A percentile compares a stretch with the other conserved stretches of the same genome.
phyloP scores from a whole-genome alignment of 495 filamentous ascomycete species.

The Daldinia decipiens region DNA sequence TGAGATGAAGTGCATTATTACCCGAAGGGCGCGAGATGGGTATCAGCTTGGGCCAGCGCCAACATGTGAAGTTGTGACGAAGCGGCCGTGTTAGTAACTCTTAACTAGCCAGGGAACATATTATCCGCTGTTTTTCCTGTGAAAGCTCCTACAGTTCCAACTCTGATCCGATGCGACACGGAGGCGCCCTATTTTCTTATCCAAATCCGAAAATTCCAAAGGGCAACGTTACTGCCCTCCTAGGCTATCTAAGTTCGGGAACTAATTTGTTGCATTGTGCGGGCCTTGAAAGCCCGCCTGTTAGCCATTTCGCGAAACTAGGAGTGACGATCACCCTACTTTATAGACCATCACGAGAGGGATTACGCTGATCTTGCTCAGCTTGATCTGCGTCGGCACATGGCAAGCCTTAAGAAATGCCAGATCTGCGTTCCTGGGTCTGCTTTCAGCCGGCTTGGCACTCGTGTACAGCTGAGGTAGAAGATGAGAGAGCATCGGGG shows the following conservation, averaged over 20 bases:
- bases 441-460: constrained; percentile 44
- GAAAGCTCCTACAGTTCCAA: constrained; percentile 3
- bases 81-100: not conserved
- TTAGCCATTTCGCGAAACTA: constrained; percentile 21
- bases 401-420: constrained; percentile 12
- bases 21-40: not conserved
- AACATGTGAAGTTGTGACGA: not conserved
- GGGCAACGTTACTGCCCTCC: constrained; percentile 25
- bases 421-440: constrained; percentile 21
- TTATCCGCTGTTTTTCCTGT: not conserved
- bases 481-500: constrained; percentile 13
- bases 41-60: not conserved
- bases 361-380: constrained; percentile 36
- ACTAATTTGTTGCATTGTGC: constrained; percentile 14
- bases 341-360: constrained; percentile 25
- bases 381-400: constrained; percentile 26
- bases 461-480: constrained; percentile 19
- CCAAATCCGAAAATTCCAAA: not conserved
- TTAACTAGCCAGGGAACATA: not conserved
- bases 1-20: not conserved
- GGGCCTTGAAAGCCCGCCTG: constrained; percentile 26
- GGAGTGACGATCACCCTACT: constrained; percentile 30
- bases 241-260: constrained; percentile 19
- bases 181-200: not conserved
- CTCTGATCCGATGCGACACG: not conserved